Evolutionary conservation across 2,329 filamentous ascomycete species (phyloP), one percentile per base, ranked within the genome.

Genomic region (Monosporascus sp.): DNA sequence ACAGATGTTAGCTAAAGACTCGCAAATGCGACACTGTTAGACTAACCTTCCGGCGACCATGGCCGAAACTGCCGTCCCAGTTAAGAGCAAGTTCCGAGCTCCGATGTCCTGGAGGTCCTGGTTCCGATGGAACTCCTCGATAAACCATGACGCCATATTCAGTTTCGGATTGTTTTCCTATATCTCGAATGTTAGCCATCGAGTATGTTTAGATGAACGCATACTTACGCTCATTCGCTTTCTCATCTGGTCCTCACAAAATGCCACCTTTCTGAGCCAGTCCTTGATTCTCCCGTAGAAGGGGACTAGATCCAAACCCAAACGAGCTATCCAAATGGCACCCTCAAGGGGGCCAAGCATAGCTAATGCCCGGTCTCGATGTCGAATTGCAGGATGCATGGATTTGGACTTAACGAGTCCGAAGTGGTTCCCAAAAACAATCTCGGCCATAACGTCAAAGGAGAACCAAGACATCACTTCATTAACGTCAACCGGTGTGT

Each of bases 171-270:
- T n/a, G n/a, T n/a, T n/a, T n/a, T n/a, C n/a, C 16, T 49, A 50
- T 1, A 66, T 52, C 8, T 60, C n/a, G n/a, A n/a, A n/a, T n/a
- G n/a, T n/a, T 61, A 11, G 54, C 59, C 9, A 55, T 49, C 19
- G 47, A 55, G 24, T 53, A 53, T 41, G 27, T 53, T 8, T 41
- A 50, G 24, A 38, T n/a, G 16, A 14, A 40, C n/a, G n/a, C 7
- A 20, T 17, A n/a, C 26, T 45, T 47, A 53, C 41, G 40, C 36
- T 27, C n/a, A 37, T 46, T 5, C 51, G 38, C 16, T 49, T 17
- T 34, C 47, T n/a, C 3, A 52, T 27, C 9, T 40, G 45, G n/a
- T 11, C 31, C 37, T 52, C 46, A 38, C 14, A 26, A n/a, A 52
- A 52, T 17, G 34, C 38, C 20, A 52, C 26, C 45, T 49, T 44